Evolutionary conservation across 768 basidiomycete genomes (phyloP).

Genomic region (Macrolepiota fuliginosa): DNA sequence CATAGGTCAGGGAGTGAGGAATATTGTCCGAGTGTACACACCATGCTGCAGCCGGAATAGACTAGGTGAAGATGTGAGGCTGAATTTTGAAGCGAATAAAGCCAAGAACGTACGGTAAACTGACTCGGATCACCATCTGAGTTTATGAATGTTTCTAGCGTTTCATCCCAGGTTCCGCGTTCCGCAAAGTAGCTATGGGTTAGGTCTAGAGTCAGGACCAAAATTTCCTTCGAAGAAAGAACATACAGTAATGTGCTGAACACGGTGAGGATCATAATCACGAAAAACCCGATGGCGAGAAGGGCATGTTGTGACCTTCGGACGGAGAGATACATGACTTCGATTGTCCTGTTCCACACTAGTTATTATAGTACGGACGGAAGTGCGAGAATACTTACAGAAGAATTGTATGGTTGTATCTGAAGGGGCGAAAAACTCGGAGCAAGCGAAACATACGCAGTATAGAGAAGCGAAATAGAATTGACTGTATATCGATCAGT

Average conservation of each 20-base stretch:
- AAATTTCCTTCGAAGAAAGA: not conserved
- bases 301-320: constrained; percentile 84
- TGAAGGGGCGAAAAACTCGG: constrained; percentile 88
- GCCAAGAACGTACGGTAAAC: constrained; percentile 52
- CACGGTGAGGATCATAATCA: constrained; percentile 81
- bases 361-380: constrained; percentile 5
- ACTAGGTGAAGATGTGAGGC: constrained; percentile 19
- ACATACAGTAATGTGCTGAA: constrained; percentile 83
- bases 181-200: constrained; percentile 78
- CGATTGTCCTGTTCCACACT: constrained; percentile 58
- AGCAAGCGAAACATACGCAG: constrained; percentile 86
- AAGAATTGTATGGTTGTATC: constrained; percentile 79
- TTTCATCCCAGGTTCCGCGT: constrained; percentile 85
- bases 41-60: constrained; percentile 49
- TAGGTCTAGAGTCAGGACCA: not conserved
- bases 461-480: constrained; percentile 88
- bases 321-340: constrained; percentile 91
- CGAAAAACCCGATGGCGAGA: constrained; percentile 85
- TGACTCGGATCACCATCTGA: constrained; percentile 81
- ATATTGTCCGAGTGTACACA: constrained; percentile 31
- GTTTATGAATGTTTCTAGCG: constrained; percentile 78
- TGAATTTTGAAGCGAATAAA: not conserved
- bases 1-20: not conserved
- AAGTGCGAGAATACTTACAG: constrained; percentile 45
- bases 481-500: constrained; percentile 41